A percentile compares a stretch with the other conserved stretches of the same genome.
Evolutionary conservation across 768 basidiomycete genomes (phyloP).

Genomic region (Pleurotus salmoneostramineus): DNA sequence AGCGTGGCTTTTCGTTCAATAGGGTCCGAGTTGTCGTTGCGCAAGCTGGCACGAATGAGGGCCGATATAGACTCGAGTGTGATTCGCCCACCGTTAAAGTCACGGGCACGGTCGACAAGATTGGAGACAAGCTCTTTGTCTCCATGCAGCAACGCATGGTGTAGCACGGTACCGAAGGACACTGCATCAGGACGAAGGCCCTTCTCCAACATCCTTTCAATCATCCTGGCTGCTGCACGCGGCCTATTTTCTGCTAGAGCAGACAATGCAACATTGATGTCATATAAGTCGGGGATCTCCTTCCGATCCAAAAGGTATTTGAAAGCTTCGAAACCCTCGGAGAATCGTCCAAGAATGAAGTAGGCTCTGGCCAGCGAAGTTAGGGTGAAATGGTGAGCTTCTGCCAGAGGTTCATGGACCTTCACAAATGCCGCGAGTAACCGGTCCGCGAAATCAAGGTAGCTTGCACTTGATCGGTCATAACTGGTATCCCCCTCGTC

Average conservation of each 20-base stretch:
- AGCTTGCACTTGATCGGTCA: conserved; percentile 5
- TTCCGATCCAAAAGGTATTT: conserved; percentile 39
- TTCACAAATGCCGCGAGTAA: conserved; percentile 41
- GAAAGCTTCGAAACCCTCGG: conserved; percentile 45
- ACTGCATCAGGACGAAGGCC: conserved; percentile 50
- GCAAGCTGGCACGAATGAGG: conserved; percentile 40
- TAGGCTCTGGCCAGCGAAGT: conserved; percentile 62
- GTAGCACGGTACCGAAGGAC: conserved; percentile 60
- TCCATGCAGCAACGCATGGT: conserved; percentile 44
- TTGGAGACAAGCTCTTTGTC: conserved; percentile 39
- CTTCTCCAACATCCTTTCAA: conserved; percentile 45
- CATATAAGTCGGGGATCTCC: conserved; percentile 57
- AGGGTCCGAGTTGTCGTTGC: conserved; percentile 18
- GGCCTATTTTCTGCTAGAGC: conserved; percentile 50
- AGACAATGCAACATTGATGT: conserved; percentile 60
- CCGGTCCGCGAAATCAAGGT: conserved; percentile 34
- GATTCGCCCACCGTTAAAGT: conserved; percentile 28
- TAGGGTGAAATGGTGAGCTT: conserved; percentile 45
- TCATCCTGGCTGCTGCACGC: conserved; percentile 36
- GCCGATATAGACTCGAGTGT: conserved; percentile 45
- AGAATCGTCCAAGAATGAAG: conserved; percentile 49
- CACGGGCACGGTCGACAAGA: conserved; percentile 37
- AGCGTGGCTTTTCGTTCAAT: conserved; percentile 29
- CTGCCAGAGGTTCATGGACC: conserved; percentile 40
- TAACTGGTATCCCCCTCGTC: not conserved